Base-by-base conservation (phyloP, 129 eudicot genomes). In the Artemisia annua region DNA sequence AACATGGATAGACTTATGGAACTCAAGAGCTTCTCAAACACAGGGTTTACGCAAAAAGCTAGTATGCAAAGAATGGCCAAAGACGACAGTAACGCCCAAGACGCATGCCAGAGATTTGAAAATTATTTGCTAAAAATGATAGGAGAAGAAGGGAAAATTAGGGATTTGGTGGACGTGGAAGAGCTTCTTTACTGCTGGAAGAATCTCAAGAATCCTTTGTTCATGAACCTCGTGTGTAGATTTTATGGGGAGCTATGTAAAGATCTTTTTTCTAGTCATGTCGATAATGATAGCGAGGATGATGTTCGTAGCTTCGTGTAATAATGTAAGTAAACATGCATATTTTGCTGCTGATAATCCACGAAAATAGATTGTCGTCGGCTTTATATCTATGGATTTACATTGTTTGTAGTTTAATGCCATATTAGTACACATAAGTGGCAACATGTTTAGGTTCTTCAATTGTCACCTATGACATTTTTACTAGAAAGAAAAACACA, bases 151-250 rank as follows among this genome's bases (percentile, higher is more conserved):
- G 96, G 95, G 79, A 87, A 82, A 63, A 49, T 74, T 78, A 83
- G 58, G 80, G 96, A 89, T 77, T 82, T 92, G 83, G 87, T 69
- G 46, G 96, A 92, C 35, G 86, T 92, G 0, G 98, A 92, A 68
- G 96, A 92, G 86, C 88, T 92, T 70, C 83, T 92, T 35, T 79
- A 89, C 73, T 87, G 91, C 76, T 92, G 95, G 96, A 85, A 84
- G 85, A 87, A 85, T 22, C 90, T 92, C 9, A 84, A 83, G 44
- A 78, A 84, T 62, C 98, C 96, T 8, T 85, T 92, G 18, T 92
- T 92, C 61, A 71, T 83, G 28, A 85, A 82, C 65, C 46, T 92
- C 81, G 97, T 91, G 17, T 77, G 95, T 56, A 83, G 87, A 57
- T 92, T 89, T 78, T 92, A 92, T 73, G 88, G 88, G 22, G 96